These are phyloP conservation scores for Voacanga thouarsii DNA, from an alignment of 257 asterid genomes.

Conservation along the genomic window DNA sequence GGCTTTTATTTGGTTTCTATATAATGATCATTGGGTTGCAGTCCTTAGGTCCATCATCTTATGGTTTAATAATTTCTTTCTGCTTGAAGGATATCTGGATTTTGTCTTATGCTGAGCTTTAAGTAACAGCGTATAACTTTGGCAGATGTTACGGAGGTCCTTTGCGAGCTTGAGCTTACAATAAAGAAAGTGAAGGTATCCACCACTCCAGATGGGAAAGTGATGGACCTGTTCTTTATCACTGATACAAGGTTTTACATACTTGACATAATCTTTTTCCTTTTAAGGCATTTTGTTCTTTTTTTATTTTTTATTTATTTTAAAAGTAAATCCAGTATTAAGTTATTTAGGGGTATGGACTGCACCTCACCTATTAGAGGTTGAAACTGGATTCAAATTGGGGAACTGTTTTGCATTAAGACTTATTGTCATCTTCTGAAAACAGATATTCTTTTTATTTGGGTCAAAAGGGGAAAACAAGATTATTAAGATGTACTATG, in stretches of 20 bases:
- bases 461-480: not conserved
- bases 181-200: slow-evolving; percentile 79
- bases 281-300: not conserved
- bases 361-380: not conserved
- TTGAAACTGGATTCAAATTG: not conserved
- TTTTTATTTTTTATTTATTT: not conserved
- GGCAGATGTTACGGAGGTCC: slow-evolving; percentile 74
- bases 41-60: slow-evolving; percentile 7
- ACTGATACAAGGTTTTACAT: slow-evolving; percentile 65
- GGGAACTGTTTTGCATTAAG: not conserved
- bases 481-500: not conserved
- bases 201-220: slow-evolving; percentile 93
- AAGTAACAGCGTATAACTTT: slow-evolving; percentile 12
- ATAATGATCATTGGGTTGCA: not conserved
- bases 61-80: slow-evolving; percentile 10
- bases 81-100: slow-evolving; percentile 11
- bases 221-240: slow-evolving; percentile 81
- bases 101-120: slow-evolving; percentile 15
- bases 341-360: not conserved
- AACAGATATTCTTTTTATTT: not conserved
- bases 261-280: not conserved
- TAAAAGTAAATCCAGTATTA: not conserved
- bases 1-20: not conserved
- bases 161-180: slow-evolving; percentile 70
- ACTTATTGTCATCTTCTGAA: not conserved